Percentiles rank a stretch among this genome's conserved stretches.
These are phyloP conservation scores for Wallacemonas collosoma DNA, from an alignment of 208 protist species.

Conservation along the genomic window DNA sequence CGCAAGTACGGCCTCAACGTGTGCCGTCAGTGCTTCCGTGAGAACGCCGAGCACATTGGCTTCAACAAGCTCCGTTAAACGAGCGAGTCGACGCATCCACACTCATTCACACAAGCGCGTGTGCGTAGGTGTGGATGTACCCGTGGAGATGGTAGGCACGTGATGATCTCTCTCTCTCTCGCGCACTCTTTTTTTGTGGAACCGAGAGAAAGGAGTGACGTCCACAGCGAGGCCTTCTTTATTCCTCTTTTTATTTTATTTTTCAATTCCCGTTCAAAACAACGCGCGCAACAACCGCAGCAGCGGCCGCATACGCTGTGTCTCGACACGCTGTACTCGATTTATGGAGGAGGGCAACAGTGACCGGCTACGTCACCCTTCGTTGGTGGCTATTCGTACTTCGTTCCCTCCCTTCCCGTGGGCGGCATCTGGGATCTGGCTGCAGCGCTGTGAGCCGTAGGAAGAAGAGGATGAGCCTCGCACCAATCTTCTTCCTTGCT, in stretches of 20 bases:
- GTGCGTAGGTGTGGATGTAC: not conserved
- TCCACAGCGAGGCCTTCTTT: slow-evolving; percentile 5
- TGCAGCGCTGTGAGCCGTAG: too few species aligned
- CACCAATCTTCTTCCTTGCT: too few species aligned
- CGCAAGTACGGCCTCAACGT: slow-evolving; percentile 95
- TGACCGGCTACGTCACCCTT: too few species aligned
- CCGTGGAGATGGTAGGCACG: not conserved
- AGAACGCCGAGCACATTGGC: slow-evolving; percentile 91
- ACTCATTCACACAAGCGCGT: too few species aligned
- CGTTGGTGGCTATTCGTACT: too few species aligned
- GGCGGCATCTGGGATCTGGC: too few species aligned
- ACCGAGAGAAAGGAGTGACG: not conserved
- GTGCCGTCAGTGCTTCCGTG: slow-evolving; percentile 95
- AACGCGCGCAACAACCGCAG: too few species aligned
- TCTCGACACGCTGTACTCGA: too few species aligned
- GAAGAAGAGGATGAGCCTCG: too few species aligned
- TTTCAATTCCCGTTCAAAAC: not conserved
- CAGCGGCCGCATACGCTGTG: too few species aligned
- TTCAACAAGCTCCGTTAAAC: slow-evolving; percentile 91
- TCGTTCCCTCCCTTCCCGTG: too few species aligned
- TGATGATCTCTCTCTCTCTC: not conserved
- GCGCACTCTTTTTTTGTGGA: not conserved
- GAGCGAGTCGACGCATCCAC: not conserved
- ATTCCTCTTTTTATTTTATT: slow-evolving; percentile 7
- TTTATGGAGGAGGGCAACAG: too few species aligned